Conservation (phyloP, 2,329 filamentous ascomycete genomes). For the Pseudocercospora vitis region DNA sequence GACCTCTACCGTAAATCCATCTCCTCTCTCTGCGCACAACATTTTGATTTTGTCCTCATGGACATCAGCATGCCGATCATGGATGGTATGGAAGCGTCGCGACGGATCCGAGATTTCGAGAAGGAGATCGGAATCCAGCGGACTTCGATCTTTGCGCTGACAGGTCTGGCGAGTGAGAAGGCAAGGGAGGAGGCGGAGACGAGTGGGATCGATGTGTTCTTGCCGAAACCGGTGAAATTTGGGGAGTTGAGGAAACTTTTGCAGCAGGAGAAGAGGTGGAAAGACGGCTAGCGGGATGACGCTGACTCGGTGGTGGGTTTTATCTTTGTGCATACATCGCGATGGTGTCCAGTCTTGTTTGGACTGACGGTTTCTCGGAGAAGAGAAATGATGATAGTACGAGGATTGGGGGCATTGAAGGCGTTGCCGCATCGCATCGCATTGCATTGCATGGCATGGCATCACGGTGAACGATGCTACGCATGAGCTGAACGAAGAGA, state of each 20-base stretch:
- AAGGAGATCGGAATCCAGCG: conserved; percentile 18
- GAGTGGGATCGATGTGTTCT: conserved; percentile 34
- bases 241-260: conserved; percentile 26
- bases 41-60: conserved; percentile 49
- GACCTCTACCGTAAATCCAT: conserved; percentile 15
- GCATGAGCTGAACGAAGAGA: too few species aligned
- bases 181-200: conserved; percentile 32
- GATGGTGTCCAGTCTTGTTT: too few species aligned
- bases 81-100: conserved; percentile 37
- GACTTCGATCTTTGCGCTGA: conserved; percentile 31
- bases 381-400: too few species aligned
- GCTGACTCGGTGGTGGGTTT: background rate
- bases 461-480: too few species aligned
- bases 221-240: conserved; percentile 37
- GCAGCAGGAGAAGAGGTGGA: background rate
- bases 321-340: too few species aligned
- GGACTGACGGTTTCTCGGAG: too few species aligned
- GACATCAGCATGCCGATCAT: conserved; percentile 43
- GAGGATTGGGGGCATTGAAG: too few species aligned
- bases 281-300: background rate
- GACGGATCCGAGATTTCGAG: conserved; percentile 35
- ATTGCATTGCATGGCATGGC: too few species aligned
- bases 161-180: conserved; percentile 32
- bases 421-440: too few species aligned
- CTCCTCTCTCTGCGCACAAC: background rate